Base-by-base conservation (phyloP, 1,139 yeast genomes). In the Kodamaea fungicola region DNA sequence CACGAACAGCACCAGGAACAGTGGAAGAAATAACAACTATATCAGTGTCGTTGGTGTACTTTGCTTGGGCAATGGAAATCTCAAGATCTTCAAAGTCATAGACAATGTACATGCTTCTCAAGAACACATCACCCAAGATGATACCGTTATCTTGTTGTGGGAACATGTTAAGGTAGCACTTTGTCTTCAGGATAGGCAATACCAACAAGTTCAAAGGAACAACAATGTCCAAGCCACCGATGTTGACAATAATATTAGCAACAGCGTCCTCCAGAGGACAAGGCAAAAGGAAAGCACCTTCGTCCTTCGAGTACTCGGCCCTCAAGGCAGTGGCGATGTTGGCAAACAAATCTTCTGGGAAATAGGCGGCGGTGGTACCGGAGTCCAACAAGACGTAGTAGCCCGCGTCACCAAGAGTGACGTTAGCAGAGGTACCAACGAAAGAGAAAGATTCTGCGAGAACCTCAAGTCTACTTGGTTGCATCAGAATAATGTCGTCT, bases 211-310 rank as follows among this genome's bases (percentile, higher is more conserved):
- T 51, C 31, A 76, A 50, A n/a, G 83, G 73, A 4, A 74, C 75
- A 8, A 57, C 49, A 39, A 80, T 69, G 16, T 56, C 52, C 13
- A 61, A 55, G 13, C 80, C 79, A 39, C 80, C 80, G 55, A 81
- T 79, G 46, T 73, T 66, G 44, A 76, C 57, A 12, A 63, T 61
- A 35, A 71, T 40, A 16, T 50, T 47, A 27, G 39, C 37, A 9
- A 51, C 37, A 31, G 42, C 42, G 35, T 41, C 47, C 12, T 8
- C 43, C 34, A 32, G 34, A 23, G 48, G 36, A 43, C 67, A 62
- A 22, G 44, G 49, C 28, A 64, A 32, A 3, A 27, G n/a, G 41
- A 71, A 76, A 19, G 55, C 53, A 4, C 63, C 68, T 8, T 50
- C 43, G 2, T 47, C 33, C 1, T 42, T 31, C 31, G 59, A 54